A percentile compares a stretch with the other conserved stretches of the same genome.
Evolutionary conservation across 805 yeast genomes (phyloP).

Genomic region (Zygosaccharomyces siamensis): DNA sequence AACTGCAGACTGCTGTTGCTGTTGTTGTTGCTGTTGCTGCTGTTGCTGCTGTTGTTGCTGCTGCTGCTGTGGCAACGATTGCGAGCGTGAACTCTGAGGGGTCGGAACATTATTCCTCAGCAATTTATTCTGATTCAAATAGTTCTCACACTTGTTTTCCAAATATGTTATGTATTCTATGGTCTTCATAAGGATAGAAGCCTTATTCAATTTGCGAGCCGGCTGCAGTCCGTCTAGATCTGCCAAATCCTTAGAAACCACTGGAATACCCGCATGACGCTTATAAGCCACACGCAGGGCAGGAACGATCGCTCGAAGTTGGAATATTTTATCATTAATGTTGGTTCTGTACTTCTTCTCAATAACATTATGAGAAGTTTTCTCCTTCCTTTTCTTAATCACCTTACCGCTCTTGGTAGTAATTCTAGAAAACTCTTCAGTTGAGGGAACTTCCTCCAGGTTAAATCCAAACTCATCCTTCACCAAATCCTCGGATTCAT

Average conservation of each 20-base stretch:
- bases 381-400: constrained; percentile 41
- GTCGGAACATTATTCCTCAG: constrained; percentile 27
- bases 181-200: constrained; percentile 69
- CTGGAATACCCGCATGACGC: constrained; percentile 43
- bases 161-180: constrained; percentile 73
- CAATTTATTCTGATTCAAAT: constrained; percentile 45
- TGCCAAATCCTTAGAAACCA: constrained; percentile 53
- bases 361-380: constrained; percentile 63
- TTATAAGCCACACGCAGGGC: constrained; percentile 48
- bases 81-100: constrained; percentile 13
- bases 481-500: constrained; percentile 10
- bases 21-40: not conserved
- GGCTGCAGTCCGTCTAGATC: constrained; percentile 70
- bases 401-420: constrained; percentile 10
- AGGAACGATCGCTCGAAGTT: constrained; percentile 63
- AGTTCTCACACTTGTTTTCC: constrained; percentile 52
- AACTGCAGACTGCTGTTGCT: constrained; percentile 1
- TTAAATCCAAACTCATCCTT: constrained; percentile 11
- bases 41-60: not conserved
- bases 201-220: constrained; percentile 72
- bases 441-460: constrained; percentile 7
- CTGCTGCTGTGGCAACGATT: constrained; percentile 8
- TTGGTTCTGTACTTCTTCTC: constrained; percentile 69
- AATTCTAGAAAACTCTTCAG: constrained; percentile 5
- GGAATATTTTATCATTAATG: constrained; percentile 61